Conservation (phyloP, 2,329 filamentous ascomycete species). For the Aspergillus phoenicis region DNA sequence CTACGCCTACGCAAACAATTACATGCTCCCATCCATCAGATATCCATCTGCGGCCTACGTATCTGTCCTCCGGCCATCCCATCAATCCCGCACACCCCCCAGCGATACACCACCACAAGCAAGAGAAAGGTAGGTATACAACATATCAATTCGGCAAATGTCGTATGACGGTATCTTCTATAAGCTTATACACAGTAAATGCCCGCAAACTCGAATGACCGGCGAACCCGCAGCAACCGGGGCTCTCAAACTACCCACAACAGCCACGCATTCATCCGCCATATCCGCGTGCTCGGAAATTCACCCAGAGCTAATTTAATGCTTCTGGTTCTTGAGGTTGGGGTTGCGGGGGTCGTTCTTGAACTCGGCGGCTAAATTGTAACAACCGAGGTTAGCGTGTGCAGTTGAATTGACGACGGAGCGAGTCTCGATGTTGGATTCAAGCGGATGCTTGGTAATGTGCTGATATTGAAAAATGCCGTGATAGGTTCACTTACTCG, state of each 20-base stretch:
- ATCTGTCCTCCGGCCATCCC: not conserved
- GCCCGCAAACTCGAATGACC: conserved; percentile 31
- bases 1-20: not conserved
- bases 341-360: conserved; percentile 93
- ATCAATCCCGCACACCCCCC: not conserved
- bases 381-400: conserved; percentile 23
- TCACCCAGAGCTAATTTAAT: conserved; percentile 32
- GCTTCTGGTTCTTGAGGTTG: conserved; percentile 42
- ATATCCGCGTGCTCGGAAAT: conserved; percentile 23
- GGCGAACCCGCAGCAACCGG: conserved; percentile 24
- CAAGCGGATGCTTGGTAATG: not conserved
- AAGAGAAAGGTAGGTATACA: conserved; percentile 37
- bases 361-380: conserved; percentile 76
- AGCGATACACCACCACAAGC: not conserved
- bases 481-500: conserved; percentile 62
- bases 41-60: not conserved
- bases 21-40: not conserved
- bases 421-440: not conserved
- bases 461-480: not conserved
- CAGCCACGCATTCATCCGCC: conserved; percentile 18
- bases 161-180: conserved; percentile 39
- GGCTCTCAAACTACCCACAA: conserved; percentile 22
- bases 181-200: conserved; percentile 44
- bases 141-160: conserved; percentile 42
- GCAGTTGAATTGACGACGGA: not conserved